Evolutionary conservation across 2,329 filamentous ascomycete genomes (phyloP), one percentile per base, ranked within the genome.

Genomic region (Phyllosticta paracitricarpa): DNA sequence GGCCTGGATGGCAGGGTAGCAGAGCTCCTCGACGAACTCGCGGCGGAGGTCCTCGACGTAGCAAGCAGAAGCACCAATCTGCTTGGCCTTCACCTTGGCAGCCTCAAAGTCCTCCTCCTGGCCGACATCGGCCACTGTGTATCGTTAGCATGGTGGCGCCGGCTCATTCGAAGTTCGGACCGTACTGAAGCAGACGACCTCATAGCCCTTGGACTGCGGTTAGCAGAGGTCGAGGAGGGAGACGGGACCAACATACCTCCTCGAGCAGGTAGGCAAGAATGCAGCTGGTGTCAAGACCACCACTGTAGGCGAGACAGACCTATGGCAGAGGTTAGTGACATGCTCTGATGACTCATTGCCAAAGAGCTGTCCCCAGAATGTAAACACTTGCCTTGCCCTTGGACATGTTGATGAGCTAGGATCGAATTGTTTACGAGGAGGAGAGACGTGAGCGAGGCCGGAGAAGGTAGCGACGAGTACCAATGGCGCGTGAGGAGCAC

Each of bases 11-110:
- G 89, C 89, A 58, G 83, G 86, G 82, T 87, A 92, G 79, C 87
- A 88, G 54, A 94, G 81, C 78, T 93, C 83, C 68, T 91, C 87
- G 66, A 94, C 84, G 70, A 94, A 92, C 75, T 90, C 87, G 67
- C 81, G 80, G 69, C 85, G 84, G 60, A 93, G 81, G 73, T 94
- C 83, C 65, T 79, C 76, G 62, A 82, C 77, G 71, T 81, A 74
- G 73, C 86, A 83, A 77, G 84, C 82, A 76, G 82, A 78, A 24
- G 87, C 87, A 69, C 87, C 87, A 65, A 89, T 83, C 74, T 82
- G 82, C 65, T 84, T 70, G 60, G 87, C 88, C 82, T 92, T 91
- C 71, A 82, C 81, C 76, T 88, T 83, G 62, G 88, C 89, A 63
- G 81, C 86, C 54, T 83, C 82, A 71, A 84, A 91, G 76, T 91